Evolutionary conservation across 768 basidiomycete species (phyloP), one percentile per base, ranked within the genome.

Genomic region (Melanogaster broomeanus): DNA sequence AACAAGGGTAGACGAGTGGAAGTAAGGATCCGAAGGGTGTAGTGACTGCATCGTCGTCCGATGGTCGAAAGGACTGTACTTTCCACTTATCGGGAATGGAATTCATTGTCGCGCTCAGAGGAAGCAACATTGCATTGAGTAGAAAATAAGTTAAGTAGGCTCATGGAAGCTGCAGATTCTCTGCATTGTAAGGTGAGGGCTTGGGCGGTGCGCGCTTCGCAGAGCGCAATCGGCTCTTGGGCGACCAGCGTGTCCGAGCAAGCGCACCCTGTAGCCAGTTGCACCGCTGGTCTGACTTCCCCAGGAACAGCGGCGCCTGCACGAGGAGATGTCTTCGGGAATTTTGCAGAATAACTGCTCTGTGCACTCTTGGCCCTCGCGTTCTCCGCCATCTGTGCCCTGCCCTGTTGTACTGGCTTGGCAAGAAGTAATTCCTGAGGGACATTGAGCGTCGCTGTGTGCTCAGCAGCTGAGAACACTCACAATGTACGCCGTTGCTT

Each of bases 391-490:
- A 62, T 48, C 73, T 77, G 69, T 75, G 33, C 57, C 75, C 49
- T 78, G 71, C 42, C 78, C 58, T 52, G 75, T 61, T 63, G 74
- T 75, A 87, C 60, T 0, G 88, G 87, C 43, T 78, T 77, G 2
- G 88, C 89, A 41, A 91, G 63, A 28, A 90, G 66, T 31, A 80
- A 78, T 55, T 88, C 86, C 89, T 90, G 56, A 4, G 55, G 42
- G 16, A 42, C 3, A 37, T 55, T 58, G 48, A 62, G 40, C 30
- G 19, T 42, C 49, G 48, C 24, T 53, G 42, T 11, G 0, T 24
- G 15, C 35, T 12, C 21, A 42, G n/a, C n/a, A 47, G 15, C 47
- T 9, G 28, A 28, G 21, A 31, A 33, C 24, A 76, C 87, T 60
- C 61, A 91, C 90, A 55, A 85, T 79, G 66, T 92, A 84, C 39